A percentile compares a stretch with the other conserved stretches of the same genome.
These are phyloP conservation scores for Mimosa pudica DNA, from an alignment of 306 rosid species.

Conservation along the genomic window DNA sequence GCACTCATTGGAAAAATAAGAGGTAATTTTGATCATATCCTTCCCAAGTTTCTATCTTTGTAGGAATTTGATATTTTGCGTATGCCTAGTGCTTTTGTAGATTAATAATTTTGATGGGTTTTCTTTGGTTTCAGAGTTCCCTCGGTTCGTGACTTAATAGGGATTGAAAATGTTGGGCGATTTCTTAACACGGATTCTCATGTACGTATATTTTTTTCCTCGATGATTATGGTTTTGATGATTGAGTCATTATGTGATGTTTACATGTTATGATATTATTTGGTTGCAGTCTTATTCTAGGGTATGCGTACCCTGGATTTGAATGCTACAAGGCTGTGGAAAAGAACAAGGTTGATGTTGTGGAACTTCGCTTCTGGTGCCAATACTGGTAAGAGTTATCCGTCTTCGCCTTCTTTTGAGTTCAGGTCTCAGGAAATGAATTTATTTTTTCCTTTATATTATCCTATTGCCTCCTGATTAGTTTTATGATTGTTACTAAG, in stretches of 20 bases:
- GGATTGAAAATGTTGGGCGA: slow-evolving; percentile 76
- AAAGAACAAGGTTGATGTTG: slow-evolving; percentile 61
- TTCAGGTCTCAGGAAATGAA: neutral
- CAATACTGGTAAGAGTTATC: slow-evolving; percentile 71
- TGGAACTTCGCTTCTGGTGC: slow-evolving; percentile 95
- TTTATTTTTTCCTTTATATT: neutral
- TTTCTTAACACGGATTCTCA: slow-evolving; percentile 66
- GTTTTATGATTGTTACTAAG: neutral
- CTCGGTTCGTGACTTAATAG: slow-evolving; percentile 28
- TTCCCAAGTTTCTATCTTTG: neutral
- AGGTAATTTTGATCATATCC: slow-evolving; percentile 23
- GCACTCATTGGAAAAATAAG: slow-evolving; percentile 1
- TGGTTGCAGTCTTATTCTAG: slow-evolving; percentile 60
- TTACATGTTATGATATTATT: neutral
- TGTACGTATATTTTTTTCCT: slow-evolving; percentile 52
- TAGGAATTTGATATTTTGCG: neutral
- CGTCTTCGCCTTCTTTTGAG: neutral
- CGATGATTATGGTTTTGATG: neutral
- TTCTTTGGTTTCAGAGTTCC: slow-evolving; percentile 40
- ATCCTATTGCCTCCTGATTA: neutral
- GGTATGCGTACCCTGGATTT: slow-evolving; percentile 94
- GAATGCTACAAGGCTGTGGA: slow-evolving; percentile 81
- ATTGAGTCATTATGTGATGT: neutral
- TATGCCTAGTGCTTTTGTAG: neutral
- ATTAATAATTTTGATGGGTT: slow-evolving; percentile 1